phyloP scores from a whole-genome alignment of 495 filamentous ascomycete species.

The Chaetomidium leptoderma region DNA sequence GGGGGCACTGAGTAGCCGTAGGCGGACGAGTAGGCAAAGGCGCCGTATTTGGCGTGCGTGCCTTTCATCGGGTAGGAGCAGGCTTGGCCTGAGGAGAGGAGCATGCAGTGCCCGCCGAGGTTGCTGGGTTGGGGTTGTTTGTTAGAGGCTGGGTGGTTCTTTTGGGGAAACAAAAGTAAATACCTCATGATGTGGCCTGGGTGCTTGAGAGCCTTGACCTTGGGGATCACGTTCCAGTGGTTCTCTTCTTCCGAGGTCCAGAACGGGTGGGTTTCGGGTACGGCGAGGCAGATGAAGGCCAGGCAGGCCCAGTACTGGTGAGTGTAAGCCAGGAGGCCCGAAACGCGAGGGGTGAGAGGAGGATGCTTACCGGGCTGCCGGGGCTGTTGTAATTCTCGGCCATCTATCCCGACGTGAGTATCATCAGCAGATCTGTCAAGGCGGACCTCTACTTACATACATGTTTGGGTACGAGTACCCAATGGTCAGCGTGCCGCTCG shows the following conservation, averaged over 20 bases:
- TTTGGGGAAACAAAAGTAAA: conserved; percentile 17
- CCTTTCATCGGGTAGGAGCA: conserved; percentile 76
- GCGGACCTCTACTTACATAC: conserved; percentile 46
- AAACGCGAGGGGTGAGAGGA: no score
- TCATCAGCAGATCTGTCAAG: neutral
- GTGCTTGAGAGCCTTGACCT: conserved; percentile 55
- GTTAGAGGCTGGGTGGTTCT: neutral
- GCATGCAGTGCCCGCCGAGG: conserved; percentile 62
- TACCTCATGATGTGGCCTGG: conserved; percentile 65
- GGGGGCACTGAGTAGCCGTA: conserved; percentile 76
- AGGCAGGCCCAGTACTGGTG: conserved; percentile 71
- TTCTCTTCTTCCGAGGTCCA: conserved; percentile 65
- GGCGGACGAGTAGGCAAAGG: conserved; percentile 68
- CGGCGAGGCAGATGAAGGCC: conserved; percentile 66
- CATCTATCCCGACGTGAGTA: conserved; percentile 33
- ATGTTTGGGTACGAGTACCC: conserved; percentile 77
- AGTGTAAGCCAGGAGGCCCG: neutral
- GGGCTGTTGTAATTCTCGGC: conserved; percentile 80
- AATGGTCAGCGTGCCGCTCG: conserved; percentile 67
- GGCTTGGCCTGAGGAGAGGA: conserved; percentile 69
- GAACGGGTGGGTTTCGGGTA: conserved; percentile 66
- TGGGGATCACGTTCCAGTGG: conserved; percentile 50
- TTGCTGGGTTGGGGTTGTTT: conserved; percentile 26
- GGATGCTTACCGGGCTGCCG: conserved; percentile 42
- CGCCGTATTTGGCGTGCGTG: conserved; percentile 76